These are phyloP conservation scores for Nakaseomyces bracarensis DNA, from an alignment of 1,139 yeast species.

Conservation along the genomic window DNA sequence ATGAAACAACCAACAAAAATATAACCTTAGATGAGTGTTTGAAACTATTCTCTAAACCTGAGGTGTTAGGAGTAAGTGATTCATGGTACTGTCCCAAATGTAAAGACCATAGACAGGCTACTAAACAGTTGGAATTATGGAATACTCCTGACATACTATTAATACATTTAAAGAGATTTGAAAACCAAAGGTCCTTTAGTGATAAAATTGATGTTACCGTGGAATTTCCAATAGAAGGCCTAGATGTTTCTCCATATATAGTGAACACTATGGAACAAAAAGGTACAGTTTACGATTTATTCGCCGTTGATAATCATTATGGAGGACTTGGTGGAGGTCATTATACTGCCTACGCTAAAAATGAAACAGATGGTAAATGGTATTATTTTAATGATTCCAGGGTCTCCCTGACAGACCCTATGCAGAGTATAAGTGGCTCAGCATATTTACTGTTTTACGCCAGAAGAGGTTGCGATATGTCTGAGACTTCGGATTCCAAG, in stretches of 20 bases:
- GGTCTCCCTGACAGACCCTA: conserved; percentile 56
- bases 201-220: conserved; percentile 84
- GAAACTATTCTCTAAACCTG: conserved; percentile 68
- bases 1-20: conserved; percentile 38
- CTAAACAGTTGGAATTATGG: conserved; percentile 89
- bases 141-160: conserved; percentile 82
- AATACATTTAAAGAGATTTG: conserved; percentile 84
- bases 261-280: conserved; percentile 36
- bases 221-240: conserved; percentile 77
- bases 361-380: conserved; percentile 73
- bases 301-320: conserved; percentile 91
- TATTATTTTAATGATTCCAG: conserved; percentile 84
- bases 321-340: conserved; percentile 99
- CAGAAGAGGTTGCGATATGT: conserved; percentile 34
- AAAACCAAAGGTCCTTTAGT: conserved; percentile 74
- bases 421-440: conserved; percentile 60
- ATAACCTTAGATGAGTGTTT: conserved; percentile 70
- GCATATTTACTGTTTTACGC: conserved; percentile 86
- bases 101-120: conserved; percentile 82
- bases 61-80: conserved; percentile 80
- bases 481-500: conserved; percentile 14
- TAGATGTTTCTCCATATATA: conserved; percentile 60
- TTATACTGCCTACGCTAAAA: conserved; percentile 83
- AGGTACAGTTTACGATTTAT: conserved; percentile 58
- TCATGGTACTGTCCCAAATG: conserved; percentile 92